Percentiles rank a stretch among this genome's conserved stretches.
phyloP scores from a whole-genome alignment of 169 alveolate species.

The Eimeria praecox region DNA sequence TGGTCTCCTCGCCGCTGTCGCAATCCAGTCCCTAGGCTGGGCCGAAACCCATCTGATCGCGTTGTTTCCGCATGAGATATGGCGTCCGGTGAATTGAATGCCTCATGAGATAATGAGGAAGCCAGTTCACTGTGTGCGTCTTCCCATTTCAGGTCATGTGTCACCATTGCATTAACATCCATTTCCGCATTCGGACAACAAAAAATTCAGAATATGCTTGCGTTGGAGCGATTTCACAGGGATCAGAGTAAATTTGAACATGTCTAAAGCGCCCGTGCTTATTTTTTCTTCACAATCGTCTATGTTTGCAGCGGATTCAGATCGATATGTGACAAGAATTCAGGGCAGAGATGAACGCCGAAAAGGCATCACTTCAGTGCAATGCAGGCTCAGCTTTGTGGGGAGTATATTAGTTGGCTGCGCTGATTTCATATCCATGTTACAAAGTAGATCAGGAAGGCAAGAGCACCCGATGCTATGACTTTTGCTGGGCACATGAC shows the following conservation, averaged over 20 bases:
- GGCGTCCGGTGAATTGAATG: neutral
- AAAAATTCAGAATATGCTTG: neutral
- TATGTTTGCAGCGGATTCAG: neutral
- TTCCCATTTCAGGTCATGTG: neutral
- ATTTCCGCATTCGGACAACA: neutral
- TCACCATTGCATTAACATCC: neutral
- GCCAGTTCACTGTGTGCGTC: neutral
- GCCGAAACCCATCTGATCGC: neutral
- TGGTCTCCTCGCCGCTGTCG: neutral
- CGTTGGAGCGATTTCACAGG: neutral
- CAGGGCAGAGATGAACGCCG: no score
- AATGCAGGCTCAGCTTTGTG: neutral
- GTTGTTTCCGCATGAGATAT: neutral
- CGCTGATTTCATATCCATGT: neutral
- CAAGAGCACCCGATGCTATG: neutral
- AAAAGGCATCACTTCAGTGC: neutral
- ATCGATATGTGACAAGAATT: neutral
- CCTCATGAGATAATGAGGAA: neutral
- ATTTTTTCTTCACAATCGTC: no score
- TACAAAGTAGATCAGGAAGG: neutral
- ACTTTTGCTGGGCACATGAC: neutral
- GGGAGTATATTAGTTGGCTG: neutral
- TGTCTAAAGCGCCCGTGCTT: neutral
- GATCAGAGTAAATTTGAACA: neutral
- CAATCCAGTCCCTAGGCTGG: neutral